Conservation (phyloP, 2,329 filamentous ascomycete species). For the Fusarium protoensiforme region DNA sequence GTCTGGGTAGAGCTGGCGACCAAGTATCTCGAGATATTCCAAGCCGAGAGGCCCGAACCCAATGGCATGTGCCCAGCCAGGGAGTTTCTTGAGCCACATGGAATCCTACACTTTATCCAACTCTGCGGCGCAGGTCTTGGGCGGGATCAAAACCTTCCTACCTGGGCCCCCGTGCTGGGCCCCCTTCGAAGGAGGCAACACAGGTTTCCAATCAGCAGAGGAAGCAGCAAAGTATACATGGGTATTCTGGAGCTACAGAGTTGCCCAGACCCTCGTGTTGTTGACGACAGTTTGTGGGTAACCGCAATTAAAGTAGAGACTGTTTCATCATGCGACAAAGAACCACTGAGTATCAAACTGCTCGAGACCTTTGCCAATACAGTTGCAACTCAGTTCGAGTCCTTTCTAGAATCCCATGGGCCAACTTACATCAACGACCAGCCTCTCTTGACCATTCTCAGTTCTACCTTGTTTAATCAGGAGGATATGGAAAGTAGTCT, state of each 20-base stretch:
- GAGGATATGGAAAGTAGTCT: neutral
- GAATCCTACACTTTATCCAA: neutral
- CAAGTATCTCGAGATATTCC: neutral
- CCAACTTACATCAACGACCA: neutral
- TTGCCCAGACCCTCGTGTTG: neutral
- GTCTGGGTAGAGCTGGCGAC: neutral
- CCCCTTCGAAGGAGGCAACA: neutral
- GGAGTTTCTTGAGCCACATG: rapidly evolving
- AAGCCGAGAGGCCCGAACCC: neutral
- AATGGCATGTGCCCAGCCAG: neutral
- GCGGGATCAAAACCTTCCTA: neutral
- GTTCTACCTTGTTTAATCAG: neutral
- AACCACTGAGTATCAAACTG: neutral
- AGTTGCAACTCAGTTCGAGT: neutral
- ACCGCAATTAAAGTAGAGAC: neutral
- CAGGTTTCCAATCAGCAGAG: neutral
- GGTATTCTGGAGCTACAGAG: neutral
- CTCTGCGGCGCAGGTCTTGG: neutral
- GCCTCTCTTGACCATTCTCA: neutral
- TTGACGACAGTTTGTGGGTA: neutral
- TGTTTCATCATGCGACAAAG: neutral
- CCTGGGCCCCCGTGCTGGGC: neutral
- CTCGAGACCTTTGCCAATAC: rapidly evolving
- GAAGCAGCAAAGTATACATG: neutral
- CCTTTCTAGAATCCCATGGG: neutral